Base-by-base conservation (phyloP, 2,329 filamentous ascomycete species). In the Cercospora sp. region DNA sequence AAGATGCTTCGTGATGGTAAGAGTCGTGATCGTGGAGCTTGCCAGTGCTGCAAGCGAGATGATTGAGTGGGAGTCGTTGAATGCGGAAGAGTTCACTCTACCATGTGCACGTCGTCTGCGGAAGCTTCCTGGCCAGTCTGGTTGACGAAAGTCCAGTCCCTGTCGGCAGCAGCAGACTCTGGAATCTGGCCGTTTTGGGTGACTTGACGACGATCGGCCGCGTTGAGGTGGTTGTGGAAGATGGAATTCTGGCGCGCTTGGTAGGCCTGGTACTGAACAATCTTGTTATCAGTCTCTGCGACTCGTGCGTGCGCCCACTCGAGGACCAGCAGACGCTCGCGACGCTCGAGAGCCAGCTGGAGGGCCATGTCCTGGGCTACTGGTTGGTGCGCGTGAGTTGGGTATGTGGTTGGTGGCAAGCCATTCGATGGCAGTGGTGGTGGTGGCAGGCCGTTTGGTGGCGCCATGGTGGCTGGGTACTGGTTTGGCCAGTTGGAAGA, bases 51-150 rank as follows among this genome's bases (percentile, higher is more conserved):
- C 18, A 24, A 24, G 10, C 5, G 18, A 2, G 0, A 5, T 51
- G 10, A n/a, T 51, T 6, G 10, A 9, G 9, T 24, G 18, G 8
- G 18, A 24, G 10, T 24, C 5, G 53, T 32, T 12, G 53, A 18
- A n/a, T 3, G 21, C 26, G 3, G 26, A 30, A 32, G 18, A 12
- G 1, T 3, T 61, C 59, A 43, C 21, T 61, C 21, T 13, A 45
- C n/a, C 34, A 30, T 49, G 18, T 61, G 59, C 59, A 61, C 26
- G 9, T 45, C 59, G n/a, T 61, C 58, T 8, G 43, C 59, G 37
- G 37, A 26, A 28, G 34, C 34, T 18, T 61, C 59, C 34, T 26
- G 34, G 13, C 59, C 59, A 18, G 59, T 61, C 59, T 61, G 59
- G 8, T 43, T 21, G 26, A 61, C 37, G 13, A 43, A 61, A 26